These are phyloP conservation scores for Fragosphaeria purpurea DNA, from an alignment of 2,329 filamentous ascomycete genomes.

Conservation along the genomic window DNA sequence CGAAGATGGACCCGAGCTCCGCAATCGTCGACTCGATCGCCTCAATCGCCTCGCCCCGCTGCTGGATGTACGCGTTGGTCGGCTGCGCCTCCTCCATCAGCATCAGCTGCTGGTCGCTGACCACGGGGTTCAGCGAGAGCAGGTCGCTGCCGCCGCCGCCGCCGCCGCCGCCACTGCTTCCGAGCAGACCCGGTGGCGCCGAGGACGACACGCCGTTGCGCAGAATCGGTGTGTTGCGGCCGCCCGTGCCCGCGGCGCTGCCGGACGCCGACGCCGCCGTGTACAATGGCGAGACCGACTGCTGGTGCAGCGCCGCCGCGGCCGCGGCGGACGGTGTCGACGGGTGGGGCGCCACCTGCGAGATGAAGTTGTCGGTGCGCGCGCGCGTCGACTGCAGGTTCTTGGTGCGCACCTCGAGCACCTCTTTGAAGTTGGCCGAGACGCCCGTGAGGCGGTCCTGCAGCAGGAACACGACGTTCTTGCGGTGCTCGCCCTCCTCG, in stretches of 20 bases:
- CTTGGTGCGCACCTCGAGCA: conserved; percentile 90
- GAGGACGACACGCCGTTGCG: conserved; percentile 7
- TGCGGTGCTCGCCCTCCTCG: conserved; percentile 89
- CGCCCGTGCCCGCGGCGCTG: conserved; percentile 47
- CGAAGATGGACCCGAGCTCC: conserved; percentile 57
- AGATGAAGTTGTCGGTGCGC: conserved; percentile 93
- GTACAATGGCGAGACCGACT: conserved; percentile 72
- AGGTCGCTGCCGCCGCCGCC: conserved; percentile 51
- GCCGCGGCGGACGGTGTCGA: conserved; percentile 42
- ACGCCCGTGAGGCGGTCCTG: conserved; percentile 90
- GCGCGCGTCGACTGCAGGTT: conserved; percentile 93
- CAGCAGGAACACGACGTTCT: conserved; percentile 86
- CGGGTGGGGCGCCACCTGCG: conserved; percentile 70
- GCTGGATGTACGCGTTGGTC: conserved; percentile 81
- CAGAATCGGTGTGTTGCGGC: conserved; percentile 12
- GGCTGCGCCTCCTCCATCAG: conserved; percentile 89
- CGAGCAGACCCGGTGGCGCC: conserved; percentile 7
- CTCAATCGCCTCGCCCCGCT: conserved; percentile 90
- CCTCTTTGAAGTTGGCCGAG: conserved; percentile 92
- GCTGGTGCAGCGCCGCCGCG: conserved; percentile 29
- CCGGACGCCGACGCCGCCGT: conserved; percentile 55
- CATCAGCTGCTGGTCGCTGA: conserved; percentile 72
- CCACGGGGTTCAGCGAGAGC: conserved; percentile 70
- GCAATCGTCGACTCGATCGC: conserved; percentile 92
- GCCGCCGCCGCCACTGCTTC: background rate